These are phyloP conservation scores for Helicosporidium sp. DNA, from an alignment of 139 green algal species.

Conservation along the genomic window DNA sequence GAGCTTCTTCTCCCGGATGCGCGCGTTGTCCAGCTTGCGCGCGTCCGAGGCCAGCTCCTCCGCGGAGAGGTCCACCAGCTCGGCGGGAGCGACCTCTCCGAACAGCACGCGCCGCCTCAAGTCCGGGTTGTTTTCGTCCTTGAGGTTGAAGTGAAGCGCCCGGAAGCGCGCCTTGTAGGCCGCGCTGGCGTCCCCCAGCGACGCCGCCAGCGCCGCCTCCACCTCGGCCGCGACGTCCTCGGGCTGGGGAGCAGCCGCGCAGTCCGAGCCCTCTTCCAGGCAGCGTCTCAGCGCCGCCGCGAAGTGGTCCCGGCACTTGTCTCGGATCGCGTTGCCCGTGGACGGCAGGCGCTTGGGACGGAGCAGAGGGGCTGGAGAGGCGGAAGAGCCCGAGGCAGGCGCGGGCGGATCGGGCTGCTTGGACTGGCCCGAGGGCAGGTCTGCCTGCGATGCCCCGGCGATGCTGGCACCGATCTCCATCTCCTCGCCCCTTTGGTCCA, in stretches of 20 bases:
- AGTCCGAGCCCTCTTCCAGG: conserved; percentile 1
- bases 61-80: conserved; percentile 49
- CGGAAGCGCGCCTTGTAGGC: conserved; percentile 86
- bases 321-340: conserved; percentile 28
- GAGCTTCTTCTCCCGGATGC: conserved; percentile 63
- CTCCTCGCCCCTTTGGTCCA: no score
- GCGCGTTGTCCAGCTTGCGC: conserved; percentile 45
- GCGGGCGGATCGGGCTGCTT: no score
- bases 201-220: conserved; percentile 9
- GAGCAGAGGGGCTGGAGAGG: no score
- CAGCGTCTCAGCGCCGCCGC: conserved; percentile 20
- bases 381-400: no score
- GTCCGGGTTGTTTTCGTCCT: conserved; percentile 73
- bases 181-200: conserved; percentile 26
- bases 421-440: no score
- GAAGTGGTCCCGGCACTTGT: conserved; percentile 35
- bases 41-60: conserved; percentile 81
- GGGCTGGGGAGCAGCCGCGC: background rate
- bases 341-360: background rate
- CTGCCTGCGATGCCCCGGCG: no score
- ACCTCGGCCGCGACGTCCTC: conserved; percentile 6
- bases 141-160: conserved; percentile 84
- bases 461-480: no score
- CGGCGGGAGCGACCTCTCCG: conserved; percentile 15
- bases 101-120: conserved; percentile 32